These are phyloP conservation scores for Boletus bicolor DNA, from an alignment of 768 basidiomycete species.

Conservation along the genomic window DNA sequence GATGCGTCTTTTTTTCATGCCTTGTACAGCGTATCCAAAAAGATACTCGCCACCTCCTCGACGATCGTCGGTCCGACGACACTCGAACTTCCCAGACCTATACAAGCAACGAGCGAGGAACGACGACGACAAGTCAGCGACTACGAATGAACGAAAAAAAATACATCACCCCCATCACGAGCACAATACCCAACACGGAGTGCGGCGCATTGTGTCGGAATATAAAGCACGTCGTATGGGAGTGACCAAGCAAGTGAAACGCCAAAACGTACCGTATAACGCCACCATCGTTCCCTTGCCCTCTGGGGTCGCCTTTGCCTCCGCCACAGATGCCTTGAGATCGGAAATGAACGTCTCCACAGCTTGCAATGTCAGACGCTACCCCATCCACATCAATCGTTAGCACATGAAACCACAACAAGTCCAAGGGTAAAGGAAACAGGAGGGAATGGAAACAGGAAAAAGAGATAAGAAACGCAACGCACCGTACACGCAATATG, in stretches of 20 bases:
- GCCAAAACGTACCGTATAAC: constrained; percentile 68
- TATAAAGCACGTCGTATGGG: background rate
- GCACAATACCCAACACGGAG: background rate
- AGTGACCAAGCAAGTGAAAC: background rate
- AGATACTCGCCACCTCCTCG: constrained; percentile 70
- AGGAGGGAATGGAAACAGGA: background rate
- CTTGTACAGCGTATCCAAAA: constrained; percentile 81
- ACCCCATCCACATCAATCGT: background rate
- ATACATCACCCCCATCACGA: background rate
- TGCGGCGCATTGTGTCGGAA: too few relatives aligned
- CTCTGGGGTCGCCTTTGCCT: constrained; percentile 58
- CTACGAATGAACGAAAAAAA: background rate
- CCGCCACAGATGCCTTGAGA: constrained; percentile 70
- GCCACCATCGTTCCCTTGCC: constrained; percentile 88
- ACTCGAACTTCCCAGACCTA: constrained; percentile 80
- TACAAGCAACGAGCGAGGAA: background rate
- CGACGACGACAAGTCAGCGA: background rate
- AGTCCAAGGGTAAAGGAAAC: too few relatives aligned
- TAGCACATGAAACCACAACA: background rate
- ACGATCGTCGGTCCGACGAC: constrained; percentile 81
- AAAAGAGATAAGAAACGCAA: background rate
- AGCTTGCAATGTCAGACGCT: constrained; percentile 77
- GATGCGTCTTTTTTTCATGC: constrained; percentile 37
- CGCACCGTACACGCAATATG: constrained; percentile 94
- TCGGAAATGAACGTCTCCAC: constrained; percentile 83